Percentiles rank a stretch among this genome's conserved stretches.
phyloP scores from a whole-genome alignment of 768 basidiomycete genomes.

The Mycena maculata region DNA sequence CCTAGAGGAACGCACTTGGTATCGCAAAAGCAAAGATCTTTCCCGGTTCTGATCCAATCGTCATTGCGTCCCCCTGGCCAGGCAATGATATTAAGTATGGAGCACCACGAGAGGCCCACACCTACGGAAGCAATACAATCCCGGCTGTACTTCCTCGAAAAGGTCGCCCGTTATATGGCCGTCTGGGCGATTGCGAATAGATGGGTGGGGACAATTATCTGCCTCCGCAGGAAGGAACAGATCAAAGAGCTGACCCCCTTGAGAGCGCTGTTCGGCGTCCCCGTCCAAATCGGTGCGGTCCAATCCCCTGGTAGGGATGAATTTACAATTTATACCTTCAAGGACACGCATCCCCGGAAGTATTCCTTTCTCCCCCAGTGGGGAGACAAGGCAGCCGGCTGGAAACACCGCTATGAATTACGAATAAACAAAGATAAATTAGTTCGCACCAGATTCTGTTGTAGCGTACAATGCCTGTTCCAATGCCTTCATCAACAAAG shows the following conservation, averaged over 20 bases:
- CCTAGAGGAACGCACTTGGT: constrained; percentile 35
- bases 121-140: constrained; percentile 40
- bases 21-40: constrained; percentile 38
- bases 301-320: constrained; percentile 14
- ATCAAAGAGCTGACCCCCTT: constrained; percentile 14
- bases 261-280: not conserved
- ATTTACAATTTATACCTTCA: constrained; percentile 17
- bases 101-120: not conserved
- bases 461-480: constrained; percentile 25
- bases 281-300: constrained; percentile 21
- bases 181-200: constrained; percentile 36
- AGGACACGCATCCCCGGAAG: constrained; percentile 25
- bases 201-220: constrained; percentile 27
- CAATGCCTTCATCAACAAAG: not conserved
- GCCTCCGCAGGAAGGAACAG: constrained; percentile 32
- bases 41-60: constrained; percentile 43
- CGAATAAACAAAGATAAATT: not conserved
- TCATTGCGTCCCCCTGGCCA: constrained; percentile 36
- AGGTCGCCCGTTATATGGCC: constrained; percentile 41
- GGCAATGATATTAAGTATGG: not conserved
- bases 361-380: not conserved
- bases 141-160: constrained; percentile 40
- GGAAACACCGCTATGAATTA: no score
- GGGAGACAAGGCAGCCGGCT: not conserved
- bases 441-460: constrained; percentile 19